Base-by-base conservation (phyloP, 441 rosid genomes). In the Rhodomyrtus psidioides region DNA sequence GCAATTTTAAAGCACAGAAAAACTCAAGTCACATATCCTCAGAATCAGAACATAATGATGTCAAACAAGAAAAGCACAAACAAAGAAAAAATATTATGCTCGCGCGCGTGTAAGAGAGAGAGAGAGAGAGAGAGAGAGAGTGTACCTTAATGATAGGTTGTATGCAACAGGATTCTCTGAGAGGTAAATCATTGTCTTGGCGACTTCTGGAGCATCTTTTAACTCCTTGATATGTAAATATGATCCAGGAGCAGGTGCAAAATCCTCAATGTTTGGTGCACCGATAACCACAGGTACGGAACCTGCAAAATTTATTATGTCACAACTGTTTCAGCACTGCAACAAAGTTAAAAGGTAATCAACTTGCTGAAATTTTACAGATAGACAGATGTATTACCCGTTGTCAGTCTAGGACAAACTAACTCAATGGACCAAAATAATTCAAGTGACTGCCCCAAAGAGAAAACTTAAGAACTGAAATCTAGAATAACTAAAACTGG, bases 191-290 rank as follows among this genome's bases (percentile, higher is more conserved):
- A 96, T 95, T 84, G 91, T 92, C 91, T 92, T 89, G 54, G 98
- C 95, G 87, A 97, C 92, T 49, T 93, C 85, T 70, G 88, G 89
- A 58, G 88, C 93, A 91, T 97, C 96, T 82, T 83, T 89, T 86
- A 93, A 53, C 85, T 86, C 85, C 90, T 92, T 94, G 55, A 97
- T 96, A 87, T 93, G 98, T 85, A 97, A 90, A 90, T 94, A 12
- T 79, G 98, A 94, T 82, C 89, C 92, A 13, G 86, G 90, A 83
- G 92, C 86, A 83, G 99, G 99, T 70, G 98, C 94, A 91, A 93
- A 97, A 3, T 97, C 99, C 92, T 92, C 93, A 83, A 95, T 95
- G 89, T 96, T 96, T 70, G 98, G 99, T 87, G 98, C 95, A 86
- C 99, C 99, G 86, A 96, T 92, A 76, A 96, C 96, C 86, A 97